Percentiles rank a stretch among this genome's conserved stretches.
phyloP scores from a whole-genome alignment of 1,139 yeast species.

The Candida pseudoviswanathii region DNA sequence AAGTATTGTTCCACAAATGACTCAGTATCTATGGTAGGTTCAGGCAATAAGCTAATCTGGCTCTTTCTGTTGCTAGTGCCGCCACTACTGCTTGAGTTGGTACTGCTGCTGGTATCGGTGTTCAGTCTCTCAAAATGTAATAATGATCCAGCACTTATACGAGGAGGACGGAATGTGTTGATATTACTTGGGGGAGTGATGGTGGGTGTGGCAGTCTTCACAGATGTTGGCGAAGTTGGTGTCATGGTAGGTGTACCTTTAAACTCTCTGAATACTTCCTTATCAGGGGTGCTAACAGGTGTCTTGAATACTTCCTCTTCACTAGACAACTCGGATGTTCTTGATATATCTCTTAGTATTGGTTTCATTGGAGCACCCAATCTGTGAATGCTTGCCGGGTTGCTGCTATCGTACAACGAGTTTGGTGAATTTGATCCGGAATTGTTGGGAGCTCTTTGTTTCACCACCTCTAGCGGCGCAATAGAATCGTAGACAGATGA shows the following conservation, averaged over 20 bases:
- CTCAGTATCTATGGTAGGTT: conserved; percentile 16
- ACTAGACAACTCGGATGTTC: conserved; percentile 7
- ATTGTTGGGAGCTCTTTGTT: background rate
- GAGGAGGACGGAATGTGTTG: conserved; percentile 3
- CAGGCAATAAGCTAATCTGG: conserved; percentile 14
- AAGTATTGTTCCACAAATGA: conserved; percentile 16
- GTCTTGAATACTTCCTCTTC: conserved; percentile 7
- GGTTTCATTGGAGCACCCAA: conserved; percentile 9
- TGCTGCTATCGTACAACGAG: background rate
- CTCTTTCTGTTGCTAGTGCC: conserved; percentile 9
- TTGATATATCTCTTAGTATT: conserved; percentile 5
- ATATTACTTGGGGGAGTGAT: conserved; percentile 6
- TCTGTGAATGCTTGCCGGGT: background rate
- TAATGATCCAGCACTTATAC: conserved; percentile 8
- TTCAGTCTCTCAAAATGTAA: conserved; percentile 8
- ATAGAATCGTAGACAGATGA: background rate
- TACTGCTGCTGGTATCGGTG: conserved; percentile 4
- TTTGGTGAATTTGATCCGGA: conserved; percentile 1
- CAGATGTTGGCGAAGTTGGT: conserved; percentile 4
- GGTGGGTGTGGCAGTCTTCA: conserved; percentile 5
- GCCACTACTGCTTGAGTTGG: conserved; percentile 8
- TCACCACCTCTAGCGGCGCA: conserved; percentile 2
- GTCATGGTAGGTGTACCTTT: conserved; percentile 6
- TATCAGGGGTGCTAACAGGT: conserved; percentile 9
- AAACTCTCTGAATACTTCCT: conserved; percentile 5